Evolutionary conservation across 164 flowering plant species (phyloP).

Genomic region (Kalanchoe fedtschenkoi): DNA sequence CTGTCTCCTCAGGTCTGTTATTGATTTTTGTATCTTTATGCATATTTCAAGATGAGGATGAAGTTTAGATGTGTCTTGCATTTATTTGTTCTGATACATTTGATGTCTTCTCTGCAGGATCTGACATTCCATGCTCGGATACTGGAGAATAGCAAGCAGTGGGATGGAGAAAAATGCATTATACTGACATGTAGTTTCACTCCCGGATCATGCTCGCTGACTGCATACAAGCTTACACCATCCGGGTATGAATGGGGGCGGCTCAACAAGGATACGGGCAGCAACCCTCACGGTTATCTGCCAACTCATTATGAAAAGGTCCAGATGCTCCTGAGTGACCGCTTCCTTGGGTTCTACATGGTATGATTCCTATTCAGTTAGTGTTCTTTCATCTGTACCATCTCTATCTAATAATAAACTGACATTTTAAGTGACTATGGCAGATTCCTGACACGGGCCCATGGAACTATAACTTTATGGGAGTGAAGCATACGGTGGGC

Average conservation of each 20-base stretch:
- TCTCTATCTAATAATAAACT: too few relatives aligned
- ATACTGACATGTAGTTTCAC: slow-evolving; percentile 96
- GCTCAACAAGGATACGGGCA: slow-evolving; percentile 80
- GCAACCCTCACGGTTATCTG: slow-evolving; percentile 92
- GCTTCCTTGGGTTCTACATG: slow-evolving; percentile 97
- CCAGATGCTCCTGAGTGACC: slow-evolving; percentile 97
- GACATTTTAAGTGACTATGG: not conserved
- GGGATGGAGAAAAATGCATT: slow-evolving; percentile 98
- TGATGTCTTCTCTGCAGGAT: slow-evolving; percentile 45
- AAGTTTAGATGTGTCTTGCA: not conserved
- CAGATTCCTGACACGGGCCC: slow-evolving; percentile 89
- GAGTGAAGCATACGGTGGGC: slow-evolving; percentile 77
- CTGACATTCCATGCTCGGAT: slow-evolving; percentile 78
- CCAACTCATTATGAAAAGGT: slow-evolving; percentile 98
- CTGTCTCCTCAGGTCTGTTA: slow-evolving; percentile 83
- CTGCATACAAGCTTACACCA: slow-evolving; percentile 91
- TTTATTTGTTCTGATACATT: not conserved
- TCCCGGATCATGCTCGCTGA: slow-evolving; percentile 92
- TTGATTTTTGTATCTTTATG: not conserved
- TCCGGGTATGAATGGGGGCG: slow-evolving; percentile 98
- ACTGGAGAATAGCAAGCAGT: slow-evolving; percentile 81
- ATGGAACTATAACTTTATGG: slow-evolving; percentile 98
- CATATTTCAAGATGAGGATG: not conserved
- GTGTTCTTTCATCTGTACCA: too few relatives aligned
- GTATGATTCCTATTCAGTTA: slow-evolving; percentile 39